Evolutionary conservation across 2,329 filamentous ascomycete species (phyloP).

Genomic region (Fusarium fujikuroi): DNA sequence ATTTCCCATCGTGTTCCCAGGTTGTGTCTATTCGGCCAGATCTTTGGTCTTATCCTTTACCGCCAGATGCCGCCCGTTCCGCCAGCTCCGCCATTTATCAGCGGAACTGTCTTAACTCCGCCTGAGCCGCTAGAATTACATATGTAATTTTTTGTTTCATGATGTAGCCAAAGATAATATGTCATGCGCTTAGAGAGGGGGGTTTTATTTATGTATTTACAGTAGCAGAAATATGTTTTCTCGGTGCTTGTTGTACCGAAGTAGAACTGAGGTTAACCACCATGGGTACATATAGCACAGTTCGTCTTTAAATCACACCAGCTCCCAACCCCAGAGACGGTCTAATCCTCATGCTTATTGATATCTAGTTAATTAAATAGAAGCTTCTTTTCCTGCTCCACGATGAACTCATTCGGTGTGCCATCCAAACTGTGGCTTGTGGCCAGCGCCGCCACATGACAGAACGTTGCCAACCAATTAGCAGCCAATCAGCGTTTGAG

Average conservation of each 20-base stretch:
- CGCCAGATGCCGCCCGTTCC: slow-evolving; percentile 26
- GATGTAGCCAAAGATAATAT: neutral
- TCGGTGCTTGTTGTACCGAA: neutral
- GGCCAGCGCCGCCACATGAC: slow-evolving; percentile 10
- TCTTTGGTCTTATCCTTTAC: neutral
- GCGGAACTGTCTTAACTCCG: slow-evolving; percentile 14
- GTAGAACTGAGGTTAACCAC: neutral
- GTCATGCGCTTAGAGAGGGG: neutral
- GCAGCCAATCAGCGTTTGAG: slow-evolving; percentile 11
- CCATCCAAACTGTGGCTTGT: neutral
- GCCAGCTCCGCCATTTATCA: slow-evolving; percentile 17
- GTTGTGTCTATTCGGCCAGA: neutral
- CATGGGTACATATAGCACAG: neutral
- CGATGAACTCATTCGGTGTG: neutral
- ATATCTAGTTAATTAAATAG: neutral
- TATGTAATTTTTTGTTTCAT: neutral
- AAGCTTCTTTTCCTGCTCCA: neutral
- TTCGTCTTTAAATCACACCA: neutral
- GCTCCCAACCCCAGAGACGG: neutral
- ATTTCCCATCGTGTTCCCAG: neutral
- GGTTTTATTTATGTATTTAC: neutral
- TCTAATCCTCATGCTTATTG: neutral
- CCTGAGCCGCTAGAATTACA: slow-evolving; percentile 1
- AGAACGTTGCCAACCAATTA: neutral
- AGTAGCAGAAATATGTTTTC: neutral